These are phyloP conservation scores for Fulvia fulva DNA, from an alignment of 2,329 filamentous ascomycete species.

Conservation along the genomic window DNA sequence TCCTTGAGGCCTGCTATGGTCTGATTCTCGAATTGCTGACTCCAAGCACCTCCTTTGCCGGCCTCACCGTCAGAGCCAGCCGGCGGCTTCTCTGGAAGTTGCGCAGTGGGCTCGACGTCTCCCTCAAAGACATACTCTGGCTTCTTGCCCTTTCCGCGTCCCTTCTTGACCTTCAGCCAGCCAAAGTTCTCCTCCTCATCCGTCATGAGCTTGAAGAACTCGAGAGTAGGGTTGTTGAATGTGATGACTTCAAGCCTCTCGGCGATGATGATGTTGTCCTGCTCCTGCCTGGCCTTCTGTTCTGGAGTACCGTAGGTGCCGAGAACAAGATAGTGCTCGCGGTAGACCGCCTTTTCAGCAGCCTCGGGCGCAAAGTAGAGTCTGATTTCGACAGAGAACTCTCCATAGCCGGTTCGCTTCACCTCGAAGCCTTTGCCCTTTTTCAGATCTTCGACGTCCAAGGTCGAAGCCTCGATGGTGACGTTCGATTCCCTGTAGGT, in stretches of 20 bases:
- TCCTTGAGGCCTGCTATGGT: slow-evolving; percentile 45
- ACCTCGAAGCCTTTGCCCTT: slow-evolving; percentile 68
- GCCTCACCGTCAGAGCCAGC: slow-evolving; percentile 65
- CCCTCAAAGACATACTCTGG: slow-evolving; percentile 52
- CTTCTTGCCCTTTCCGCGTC: slow-evolving; percentile 51
- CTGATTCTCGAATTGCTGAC: slow-evolving; percentile 30
- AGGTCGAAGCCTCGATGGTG: slow-evolving; percentile 63
- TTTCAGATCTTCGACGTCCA: slow-evolving; percentile 7
- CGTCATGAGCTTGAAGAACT: slow-evolving; percentile 84
- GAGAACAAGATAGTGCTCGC: slow-evolving; percentile 87
- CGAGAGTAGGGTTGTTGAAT: slow-evolving; percentile 94
- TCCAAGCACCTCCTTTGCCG: slow-evolving; percentile 56
- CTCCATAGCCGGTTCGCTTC: slow-evolving; percentile 92
- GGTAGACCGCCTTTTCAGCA: slow-evolving; percentile 89
- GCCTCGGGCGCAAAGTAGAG: slow-evolving; percentile 87
- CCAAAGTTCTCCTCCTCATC: slow-evolving; percentile 57
- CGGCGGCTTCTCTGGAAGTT: slow-evolving; percentile 63
- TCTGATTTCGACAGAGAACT: slow-evolving; percentile 94
- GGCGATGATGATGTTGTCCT: slow-evolving; percentile 62
- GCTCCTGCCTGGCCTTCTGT: slow-evolving; percentile 64
- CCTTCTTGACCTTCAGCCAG: slow-evolving; percentile 53
- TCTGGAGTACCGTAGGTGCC: slow-evolving; percentile 80
- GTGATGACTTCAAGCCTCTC: slow-evolving; percentile 92
- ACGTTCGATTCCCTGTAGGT: slow-evolving; percentile 89
- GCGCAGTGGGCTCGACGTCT: slow-evolving; percentile 60